phyloP scores from a whole-genome alignment of 2,329 filamentous ascomycete genomes.

The Colletotrichum plurivorum region DNA sequence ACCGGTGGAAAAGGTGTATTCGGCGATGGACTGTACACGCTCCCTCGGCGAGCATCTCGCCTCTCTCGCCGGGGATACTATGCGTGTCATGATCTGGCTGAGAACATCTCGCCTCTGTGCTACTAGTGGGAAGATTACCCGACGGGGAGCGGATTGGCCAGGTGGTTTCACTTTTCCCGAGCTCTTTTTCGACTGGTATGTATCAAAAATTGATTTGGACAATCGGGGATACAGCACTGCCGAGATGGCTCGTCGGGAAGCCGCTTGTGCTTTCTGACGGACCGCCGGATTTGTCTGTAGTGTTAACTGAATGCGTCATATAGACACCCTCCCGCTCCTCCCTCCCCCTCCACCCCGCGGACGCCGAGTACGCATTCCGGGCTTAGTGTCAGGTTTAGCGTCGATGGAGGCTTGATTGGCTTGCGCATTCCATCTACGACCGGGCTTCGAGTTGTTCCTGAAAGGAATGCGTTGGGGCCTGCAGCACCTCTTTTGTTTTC shows the following conservation, averaged over 20 bases:
- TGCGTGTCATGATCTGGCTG: neutral
- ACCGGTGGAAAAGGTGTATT: neutral
- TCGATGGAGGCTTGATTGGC: slow-evolving; percentile 7
- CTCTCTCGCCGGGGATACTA: neutral
- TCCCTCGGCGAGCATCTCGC: neutral
- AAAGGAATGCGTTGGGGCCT: slow-evolving; percentile 30
- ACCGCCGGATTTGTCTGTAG: neutral
- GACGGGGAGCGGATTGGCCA: neutral
- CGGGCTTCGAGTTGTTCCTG: neutral
- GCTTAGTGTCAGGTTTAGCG: neutral
- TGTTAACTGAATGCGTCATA: slow-evolving; percentile 25
- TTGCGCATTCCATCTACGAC: neutral
- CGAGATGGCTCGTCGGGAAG: neutral
- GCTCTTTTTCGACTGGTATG: too few species aligned
- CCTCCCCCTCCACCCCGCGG: neutral
- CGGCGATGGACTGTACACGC: neutral
- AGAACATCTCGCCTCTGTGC: neutral
- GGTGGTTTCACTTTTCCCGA: neutral
- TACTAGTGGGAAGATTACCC: neutral
- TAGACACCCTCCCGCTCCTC: neutral
- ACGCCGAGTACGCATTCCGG: neutral
- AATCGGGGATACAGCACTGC: too few species aligned
- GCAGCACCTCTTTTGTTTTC: neutral
- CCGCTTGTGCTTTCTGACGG: neutral
- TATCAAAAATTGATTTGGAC: too few species aligned